Evolutionary conservation across 1,284 basidiomycete species (phyloP).

Genomic region (Fomitiporia mediterranea): DNA sequence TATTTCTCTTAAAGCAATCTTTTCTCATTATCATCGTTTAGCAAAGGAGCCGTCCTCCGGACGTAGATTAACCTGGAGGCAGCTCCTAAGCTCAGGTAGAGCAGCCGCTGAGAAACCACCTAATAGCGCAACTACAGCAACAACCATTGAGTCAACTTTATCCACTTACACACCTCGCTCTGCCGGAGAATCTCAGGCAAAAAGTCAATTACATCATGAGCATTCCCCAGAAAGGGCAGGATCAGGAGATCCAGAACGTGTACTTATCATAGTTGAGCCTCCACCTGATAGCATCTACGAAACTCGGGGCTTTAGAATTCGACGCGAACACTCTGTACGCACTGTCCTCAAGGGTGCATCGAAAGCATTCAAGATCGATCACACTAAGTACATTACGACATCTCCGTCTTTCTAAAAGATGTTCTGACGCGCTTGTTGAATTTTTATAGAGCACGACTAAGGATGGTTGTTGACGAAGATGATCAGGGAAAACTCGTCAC

Average conservation of each 20-base stretch:
- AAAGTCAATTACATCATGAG: not conserved
- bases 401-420: not conserved
- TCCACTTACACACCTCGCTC: too few species aligned
- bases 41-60: too few species aligned
- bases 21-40: too few species aligned
- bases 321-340: slow-evolving; percentile 13
- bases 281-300: slow-evolving; percentile 3
- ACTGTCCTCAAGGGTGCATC: slow-evolving; percentile 17
- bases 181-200: too few species aligned
- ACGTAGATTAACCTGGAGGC: too few species aligned
- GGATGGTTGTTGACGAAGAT: slow-evolving; percentile 9
- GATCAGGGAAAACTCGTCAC: not conserved
- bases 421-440: not conserved
- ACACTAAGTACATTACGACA: slow-evolving; percentile 4
- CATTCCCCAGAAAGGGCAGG: not conserved
- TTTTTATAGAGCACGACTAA: slow-evolving; percentile 3
- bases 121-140: too few species aligned
- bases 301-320: slow-evolving; percentile 15
- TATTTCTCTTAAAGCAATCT: too few species aligned
- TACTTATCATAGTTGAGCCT: slow-evolving; percentile 14
- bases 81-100: too few species aligned
- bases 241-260: slow-evolving; percentile 6
- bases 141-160: too few species aligned
- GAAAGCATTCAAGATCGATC: slow-evolving; percentile 15
- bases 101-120: not conserved